Percentiles rank a stretch among this genome's conserved stretches.
phyloP scores from a whole-genome alignment of 1,139 yeast genomes.

The Zygosaccharomyces pseudobailii region DNA sequence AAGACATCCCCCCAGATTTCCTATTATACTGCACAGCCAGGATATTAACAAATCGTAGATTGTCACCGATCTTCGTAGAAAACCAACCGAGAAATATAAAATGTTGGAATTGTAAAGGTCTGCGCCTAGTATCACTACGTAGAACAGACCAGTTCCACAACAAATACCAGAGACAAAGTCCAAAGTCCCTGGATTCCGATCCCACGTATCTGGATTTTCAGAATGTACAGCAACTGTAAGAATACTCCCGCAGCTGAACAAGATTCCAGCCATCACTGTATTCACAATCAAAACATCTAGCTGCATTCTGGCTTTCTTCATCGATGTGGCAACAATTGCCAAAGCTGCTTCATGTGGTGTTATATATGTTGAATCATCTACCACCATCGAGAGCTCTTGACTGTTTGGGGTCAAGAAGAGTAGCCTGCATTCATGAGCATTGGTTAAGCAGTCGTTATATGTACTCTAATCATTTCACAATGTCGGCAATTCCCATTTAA shows the following conservation, averaged over 20 bases:
- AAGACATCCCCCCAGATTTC: slow-evolving; percentile 58
- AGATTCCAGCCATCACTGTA: slow-evolving; percentile 63
- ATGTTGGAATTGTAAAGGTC: slow-evolving; percentile 72
- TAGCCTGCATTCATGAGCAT: background rate
- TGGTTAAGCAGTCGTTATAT: background rate
- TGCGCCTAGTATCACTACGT: slow-evolving; percentile 67
- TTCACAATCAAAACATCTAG: slow-evolving; percentile 54
- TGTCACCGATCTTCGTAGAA: slow-evolving; percentile 64
- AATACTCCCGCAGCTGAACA: slow-evolving; percentile 74
- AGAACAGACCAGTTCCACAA: slow-evolving; percentile 67
- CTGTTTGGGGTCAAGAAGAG: background rate
- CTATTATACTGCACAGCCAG: slow-evolving; percentile 65
- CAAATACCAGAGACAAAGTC: slow-evolving; percentile 50
- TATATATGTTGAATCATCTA: slow-evolving; percentile 51
- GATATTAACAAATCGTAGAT: slow-evolving; percentile 56
- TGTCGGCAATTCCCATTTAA: background rate
- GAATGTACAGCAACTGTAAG: slow-evolving; percentile 54
- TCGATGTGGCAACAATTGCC: slow-evolving; percentile 76
- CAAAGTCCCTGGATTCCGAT: slow-evolving; percentile 50
- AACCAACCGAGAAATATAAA: slow-evolving; percentile 61
- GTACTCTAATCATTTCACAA: background rate
- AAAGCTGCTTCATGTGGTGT: slow-evolving; percentile 76
- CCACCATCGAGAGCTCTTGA: slow-evolving; percentile 22
- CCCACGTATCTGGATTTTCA: slow-evolving; percentile 41
- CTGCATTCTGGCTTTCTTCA: slow-evolving; percentile 70